These are phyloP conservation scores for Sugiyamaella neomexicana DNA, from an alignment of 1,139 yeast genomes.

Conservation along the genomic window DNA sequence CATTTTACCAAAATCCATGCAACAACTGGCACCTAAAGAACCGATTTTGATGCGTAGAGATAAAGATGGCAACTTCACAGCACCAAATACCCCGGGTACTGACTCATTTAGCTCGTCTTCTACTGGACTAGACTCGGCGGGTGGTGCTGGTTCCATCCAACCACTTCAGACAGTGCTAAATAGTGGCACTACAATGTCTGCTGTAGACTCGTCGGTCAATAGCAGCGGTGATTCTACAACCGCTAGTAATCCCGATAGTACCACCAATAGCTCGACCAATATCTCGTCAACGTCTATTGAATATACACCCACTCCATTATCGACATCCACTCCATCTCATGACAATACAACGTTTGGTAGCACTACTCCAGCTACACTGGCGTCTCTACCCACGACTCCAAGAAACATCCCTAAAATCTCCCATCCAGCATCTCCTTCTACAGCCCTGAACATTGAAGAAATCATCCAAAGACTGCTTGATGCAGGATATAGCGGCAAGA, in stretches of 20 bases:
- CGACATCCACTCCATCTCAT: constrained; percentile 10
- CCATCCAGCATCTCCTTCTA: constrained; percentile 12
- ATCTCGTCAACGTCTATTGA: not conserved
- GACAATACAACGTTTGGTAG: constrained; percentile 1
- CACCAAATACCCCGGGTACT: constrained; percentile 19
- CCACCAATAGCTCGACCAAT: constrained; percentile 5
- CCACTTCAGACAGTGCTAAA: not conserved
- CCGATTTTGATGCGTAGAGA: constrained; percentile 38
- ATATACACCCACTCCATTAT: constrained; percentile 3
- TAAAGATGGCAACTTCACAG: constrained; percentile 30
- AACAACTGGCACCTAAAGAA: constrained; percentile 38
- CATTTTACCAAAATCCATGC: constrained; percentile 37
- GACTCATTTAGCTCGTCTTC: constrained; percentile 7
- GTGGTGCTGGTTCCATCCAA: not conserved
- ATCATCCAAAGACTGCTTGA: constrained; percentile 85
- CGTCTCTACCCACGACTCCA: constrained; percentile 10
- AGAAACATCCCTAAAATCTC: constrained; percentile 13
- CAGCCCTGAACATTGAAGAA: constrained; percentile 60
- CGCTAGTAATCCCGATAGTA: not conserved
- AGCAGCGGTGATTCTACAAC: not conserved
- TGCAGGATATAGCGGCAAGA: constrained; percentile 93
- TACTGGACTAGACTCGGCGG: not conserved
- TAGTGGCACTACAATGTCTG: no score
- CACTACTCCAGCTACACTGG: not conserved
- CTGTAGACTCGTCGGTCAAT: not conserved